These are phyloP conservation scores for Lecanicillium sp. DNA, from an alignment of 2,329 filamentous ascomycete species.

Conservation along the genomic window DNA sequence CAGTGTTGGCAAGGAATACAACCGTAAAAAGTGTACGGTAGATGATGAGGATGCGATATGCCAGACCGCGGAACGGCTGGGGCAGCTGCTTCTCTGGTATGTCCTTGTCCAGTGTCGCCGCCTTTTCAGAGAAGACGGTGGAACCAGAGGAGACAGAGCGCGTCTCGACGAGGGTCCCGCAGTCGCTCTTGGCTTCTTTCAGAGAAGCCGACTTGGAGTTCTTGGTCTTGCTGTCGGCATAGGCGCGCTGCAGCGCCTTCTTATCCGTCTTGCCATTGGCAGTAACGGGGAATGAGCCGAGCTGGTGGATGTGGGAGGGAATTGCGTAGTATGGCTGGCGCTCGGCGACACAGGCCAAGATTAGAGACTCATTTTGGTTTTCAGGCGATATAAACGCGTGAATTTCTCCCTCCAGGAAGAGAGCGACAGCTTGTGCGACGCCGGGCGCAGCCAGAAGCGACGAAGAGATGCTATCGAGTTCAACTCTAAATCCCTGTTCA, in stretches of 20 bases:
- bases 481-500: constrained; percentile 50
- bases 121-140: constrained; percentile 21
- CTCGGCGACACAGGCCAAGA: constrained; percentile 35
- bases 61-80: constrained; percentile 34
- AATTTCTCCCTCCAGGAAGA: constrained; percentile 42
- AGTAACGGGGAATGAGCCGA: constrained; percentile 43
- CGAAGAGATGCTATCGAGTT: constrained; percentile 52
- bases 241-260: constrained; percentile 32
- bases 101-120: constrained; percentile 25
- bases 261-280: constrained; percentile 54
- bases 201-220: not conserved
- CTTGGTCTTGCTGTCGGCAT: not conserved
- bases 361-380: constrained; percentile 28
- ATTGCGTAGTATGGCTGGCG: constrained; percentile 51
- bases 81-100: constrained; percentile 36
- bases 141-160: constrained; percentile 23
- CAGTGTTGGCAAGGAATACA: constrained; percentile 44
- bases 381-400: constrained; percentile 43
- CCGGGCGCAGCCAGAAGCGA: constrained; percentile 40
- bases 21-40: constrained; percentile 53
- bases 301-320: constrained; percentile 38
- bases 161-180: constrained; percentile 23
- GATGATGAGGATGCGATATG: constrained; percentile 42
- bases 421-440: constrained; percentile 41
- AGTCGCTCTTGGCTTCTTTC: constrained; percentile 17